Evolutionary conservation across 2,329 filamentous ascomycete genomes (phyloP).

Genomic region (Colletotrichum sansevieriae): DNA sequence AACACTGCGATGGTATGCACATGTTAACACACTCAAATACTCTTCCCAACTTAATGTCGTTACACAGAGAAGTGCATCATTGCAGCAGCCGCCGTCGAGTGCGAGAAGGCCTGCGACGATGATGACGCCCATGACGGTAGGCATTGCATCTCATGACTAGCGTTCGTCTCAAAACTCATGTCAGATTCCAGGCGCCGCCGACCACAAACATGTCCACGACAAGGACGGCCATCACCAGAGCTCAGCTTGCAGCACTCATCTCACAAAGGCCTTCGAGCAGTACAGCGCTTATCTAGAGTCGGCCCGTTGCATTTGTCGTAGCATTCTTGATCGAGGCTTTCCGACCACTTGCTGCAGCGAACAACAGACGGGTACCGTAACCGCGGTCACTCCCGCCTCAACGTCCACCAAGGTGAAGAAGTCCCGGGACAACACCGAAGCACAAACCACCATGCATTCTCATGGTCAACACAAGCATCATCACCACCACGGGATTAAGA

Average conservation of each 20-base stretch:
- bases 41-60: slow-evolving; percentile 12
- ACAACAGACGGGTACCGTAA: slow-evolving; percentile 20
- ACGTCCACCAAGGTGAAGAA: slow-evolving; percentile 11
- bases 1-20: slow-evolving; percentile 46
- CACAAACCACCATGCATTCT: slow-evolving; percentile 32
- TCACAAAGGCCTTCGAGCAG: slow-evolving; percentile 50
- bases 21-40: neutral
- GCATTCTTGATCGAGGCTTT: slow-evolving; percentile 48
- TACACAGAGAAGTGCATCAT: slow-evolving; percentile 49
- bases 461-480: slow-evolving; percentile 42
- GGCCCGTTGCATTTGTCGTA: slow-evolving; percentile 55
- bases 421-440: neutral
- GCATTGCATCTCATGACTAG: slow-evolving; percentile 21
- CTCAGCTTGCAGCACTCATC: slow-evolving; percentile 50
- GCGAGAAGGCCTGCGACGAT: slow-evolving; percentile 48
- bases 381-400: slow-evolving; percentile 20
- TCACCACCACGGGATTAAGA: slow-evolving; percentile 43
- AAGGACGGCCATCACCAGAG: slow-evolving; percentile 45
- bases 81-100: slow-evolving; percentile 49
- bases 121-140: slow-evolving; percentile 45
- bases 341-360: slow-evolving; percentile 47
- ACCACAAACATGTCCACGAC: slow-evolving; percentile 48
- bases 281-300: slow-evolving; percentile 53
- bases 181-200: slow-evolving; percentile 36
- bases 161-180: slow-evolving; percentile 9